Conservation (phyloP, 148 eudicot species). For the Vaccinium vitisidaea region DNA sequence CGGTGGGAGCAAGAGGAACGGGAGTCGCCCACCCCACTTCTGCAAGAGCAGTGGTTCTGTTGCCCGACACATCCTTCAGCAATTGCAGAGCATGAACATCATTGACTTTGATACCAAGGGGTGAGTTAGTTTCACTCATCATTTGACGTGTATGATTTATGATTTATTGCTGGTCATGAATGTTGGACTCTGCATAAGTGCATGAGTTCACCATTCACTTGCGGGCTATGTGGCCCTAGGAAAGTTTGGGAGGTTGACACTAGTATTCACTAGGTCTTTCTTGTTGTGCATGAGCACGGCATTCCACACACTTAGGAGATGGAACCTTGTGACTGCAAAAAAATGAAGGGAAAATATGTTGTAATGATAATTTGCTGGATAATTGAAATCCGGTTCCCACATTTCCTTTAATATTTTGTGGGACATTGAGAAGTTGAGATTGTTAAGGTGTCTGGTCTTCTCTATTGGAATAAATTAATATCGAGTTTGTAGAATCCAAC, state of each 20-base stretch:
- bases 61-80: conserved; percentile 80
- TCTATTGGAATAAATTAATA: neutral
- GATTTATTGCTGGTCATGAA: conserved; percentile 5
- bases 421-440: neutral
- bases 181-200: neutral
- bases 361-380: neutral
- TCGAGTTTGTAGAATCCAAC: neutral
- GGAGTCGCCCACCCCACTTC: conserved; percentile 76
- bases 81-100: conserved; percentile 59
- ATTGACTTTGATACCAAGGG: conserved; percentile 71
- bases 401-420: neutral
- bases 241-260: neutral
- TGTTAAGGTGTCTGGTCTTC: neutral
- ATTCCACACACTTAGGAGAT: neutral
- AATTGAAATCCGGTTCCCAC: neutral
- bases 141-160: neutral
- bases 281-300: neutral
- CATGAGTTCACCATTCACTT: neutral
- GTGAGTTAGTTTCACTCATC: conserved; percentile 30
- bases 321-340: neutral
- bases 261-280: neutral
- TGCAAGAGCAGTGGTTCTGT: conserved; percentile 78
- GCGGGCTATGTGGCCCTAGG: neutral
- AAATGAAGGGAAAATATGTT: too few species aligned
- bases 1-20: conserved; percentile 50